phyloP scores from a whole-genome alignment of 2,329 filamentous ascomycete species.

The Aspergillus spinulosporus region DNA sequence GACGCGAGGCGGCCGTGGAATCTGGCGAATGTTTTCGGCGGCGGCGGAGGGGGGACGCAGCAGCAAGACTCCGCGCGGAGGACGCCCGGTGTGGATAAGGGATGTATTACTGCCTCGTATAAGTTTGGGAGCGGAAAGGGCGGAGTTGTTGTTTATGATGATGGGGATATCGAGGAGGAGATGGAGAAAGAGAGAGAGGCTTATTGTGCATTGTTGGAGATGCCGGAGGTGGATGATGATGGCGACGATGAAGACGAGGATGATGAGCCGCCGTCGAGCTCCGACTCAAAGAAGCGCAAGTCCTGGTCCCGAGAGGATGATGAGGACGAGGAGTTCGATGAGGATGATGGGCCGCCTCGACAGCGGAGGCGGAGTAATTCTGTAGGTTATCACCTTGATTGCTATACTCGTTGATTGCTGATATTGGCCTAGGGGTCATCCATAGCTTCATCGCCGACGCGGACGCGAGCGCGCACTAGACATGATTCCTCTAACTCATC shows the following conservation, averaged over 20 bases:
- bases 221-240: constrained; percentile 83
- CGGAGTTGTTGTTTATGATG: constrained; percentile 91
- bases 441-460: constrained; percentile 42
- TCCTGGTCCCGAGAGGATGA: constrained; percentile 72
- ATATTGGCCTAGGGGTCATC: constrained; percentile 37
- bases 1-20: constrained; percentile 95
- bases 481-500: constrained; percentile 49
- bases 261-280: constrained; percentile 48
- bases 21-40: constrained; percentile 87
- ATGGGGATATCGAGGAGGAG: constrained; percentile 89
- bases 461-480: constrained; percentile 38
- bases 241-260: constrained; percentile 63
- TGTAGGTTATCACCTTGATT: constrained; percentile 48
- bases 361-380: constrained; percentile 87
- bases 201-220: constrained; percentile 78
- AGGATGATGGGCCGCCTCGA: constrained; percentile 72
- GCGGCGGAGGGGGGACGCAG: constrained; percentile 56
- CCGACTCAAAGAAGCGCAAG: constrained; percentile 67
- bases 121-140: constrained; percentile 67
- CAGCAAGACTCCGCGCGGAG: constrained; percentile 30
- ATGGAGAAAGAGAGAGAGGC: constrained; percentile 73
- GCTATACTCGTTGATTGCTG: constrained; percentile 9
- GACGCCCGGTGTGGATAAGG: constrained; percentile 68
- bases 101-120: constrained; percentile 70
- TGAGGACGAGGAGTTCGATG: constrained; percentile 64